These are phyloP conservation scores for Trichoderma polysporum DNA, from an alignment of 2,329 filamentous ascomycete species.

Conservation along the genomic window DNA sequence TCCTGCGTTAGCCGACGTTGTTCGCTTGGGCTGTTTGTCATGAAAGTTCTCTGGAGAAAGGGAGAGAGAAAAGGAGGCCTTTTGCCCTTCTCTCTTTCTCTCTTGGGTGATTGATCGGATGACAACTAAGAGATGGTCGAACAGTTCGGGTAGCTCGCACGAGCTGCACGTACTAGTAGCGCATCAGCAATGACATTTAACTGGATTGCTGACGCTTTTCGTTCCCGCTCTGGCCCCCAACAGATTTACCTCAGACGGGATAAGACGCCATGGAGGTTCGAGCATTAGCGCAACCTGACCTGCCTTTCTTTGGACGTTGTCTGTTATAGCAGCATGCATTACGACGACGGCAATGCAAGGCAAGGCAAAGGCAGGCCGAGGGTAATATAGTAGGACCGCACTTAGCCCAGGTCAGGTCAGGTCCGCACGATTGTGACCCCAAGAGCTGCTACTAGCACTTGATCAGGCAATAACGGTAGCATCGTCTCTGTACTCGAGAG, in stretches of 20 bases:
- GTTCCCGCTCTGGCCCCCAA: conserved; percentile 11
- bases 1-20: conserved; percentile 7
- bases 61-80: neutral
- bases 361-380: neutral
- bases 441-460: neutral
- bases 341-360: conserved; percentile 11
- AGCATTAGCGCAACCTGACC: neutral
- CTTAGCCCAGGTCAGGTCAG: neutral
- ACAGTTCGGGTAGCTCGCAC: neutral
- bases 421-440: neutral
- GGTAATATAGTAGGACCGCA: neutral
- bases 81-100: neutral
- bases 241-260: neutral
- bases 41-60: neutral
- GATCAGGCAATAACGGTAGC: neutral
- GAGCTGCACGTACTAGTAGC: neutral
- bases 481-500: neutral
- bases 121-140: neutral
- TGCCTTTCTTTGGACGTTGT: conserved; percentile 7
- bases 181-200: conserved; percentile 8
- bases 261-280: conserved; percentile 3
- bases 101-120: neutral
- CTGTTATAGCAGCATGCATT: neutral
- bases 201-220: conserved; percentile 4
- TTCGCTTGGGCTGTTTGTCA: conserved; percentile 1